phyloP scores from a whole-genome alignment of 352 stramenopile genomes.

The Phytophthora ohioensis region DNA sequence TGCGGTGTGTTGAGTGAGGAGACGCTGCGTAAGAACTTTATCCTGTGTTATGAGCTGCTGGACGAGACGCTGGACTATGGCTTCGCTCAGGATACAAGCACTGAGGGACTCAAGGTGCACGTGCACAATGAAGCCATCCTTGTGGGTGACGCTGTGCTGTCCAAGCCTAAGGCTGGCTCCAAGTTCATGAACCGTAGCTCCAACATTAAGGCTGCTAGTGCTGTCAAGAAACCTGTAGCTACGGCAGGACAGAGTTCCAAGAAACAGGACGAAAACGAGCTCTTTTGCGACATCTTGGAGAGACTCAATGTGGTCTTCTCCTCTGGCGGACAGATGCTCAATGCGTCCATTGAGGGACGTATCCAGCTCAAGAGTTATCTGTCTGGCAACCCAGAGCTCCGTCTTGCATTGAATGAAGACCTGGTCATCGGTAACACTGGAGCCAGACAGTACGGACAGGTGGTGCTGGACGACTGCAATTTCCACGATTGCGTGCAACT shows the following conservation, averaged over 20 bases:
- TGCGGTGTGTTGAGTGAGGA: slow-evolving; percentile 98
- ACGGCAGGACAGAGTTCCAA: slow-evolving; percentile 77
- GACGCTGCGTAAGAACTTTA: slow-evolving; percentile 99
- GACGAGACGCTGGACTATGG: slow-evolving; percentile 99
- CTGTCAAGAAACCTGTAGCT: slow-evolving; percentile 91
- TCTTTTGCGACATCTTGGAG: slow-evolving; percentile 99
- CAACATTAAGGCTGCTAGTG: slow-evolving; percentile 83
- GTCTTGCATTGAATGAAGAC: slow-evolving; percentile 97
- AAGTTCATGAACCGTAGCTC: slow-evolving; percentile 86
- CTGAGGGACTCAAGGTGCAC: slow-evolving; percentile 97
- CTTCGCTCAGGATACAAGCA: slow-evolving; percentile 98
- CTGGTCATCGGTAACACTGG: slow-evolving; percentile 94
- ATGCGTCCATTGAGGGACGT: slow-evolving; percentile 98
- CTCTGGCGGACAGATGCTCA: slow-evolving; percentile 96
- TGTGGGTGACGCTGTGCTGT: slow-evolving; percentile 80
- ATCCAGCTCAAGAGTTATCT: slow-evolving; percentile 99
- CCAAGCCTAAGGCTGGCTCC: slow-evolving; percentile 92
- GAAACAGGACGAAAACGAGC: slow-evolving; percentile 96
- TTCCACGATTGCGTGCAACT: slow-evolving; percentile 99
- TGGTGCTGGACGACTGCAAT: slow-evolving; percentile 98
- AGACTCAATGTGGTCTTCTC: slow-evolving; percentile 98
- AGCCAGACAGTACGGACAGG: slow-evolving; percentile 86
- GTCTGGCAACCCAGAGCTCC: slow-evolving; percentile 97
- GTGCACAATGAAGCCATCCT: slow-evolving; percentile 99
- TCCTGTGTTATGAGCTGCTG: slow-evolving; percentile 99